These are phyloP conservation scores for Beta lomatogona DNA, from an alignment of 179 eudicot species.

Conservation along the genomic window DNA sequence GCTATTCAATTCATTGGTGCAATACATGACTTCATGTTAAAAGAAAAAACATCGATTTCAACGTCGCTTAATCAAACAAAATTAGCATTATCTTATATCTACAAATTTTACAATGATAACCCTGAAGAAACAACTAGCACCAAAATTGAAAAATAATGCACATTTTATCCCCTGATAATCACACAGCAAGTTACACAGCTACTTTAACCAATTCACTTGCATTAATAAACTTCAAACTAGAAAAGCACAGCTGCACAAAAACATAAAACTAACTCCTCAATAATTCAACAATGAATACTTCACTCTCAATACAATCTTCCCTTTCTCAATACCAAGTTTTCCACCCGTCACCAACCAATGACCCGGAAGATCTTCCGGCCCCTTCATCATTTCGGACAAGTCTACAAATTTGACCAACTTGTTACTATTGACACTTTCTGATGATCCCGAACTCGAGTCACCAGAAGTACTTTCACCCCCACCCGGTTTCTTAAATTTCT, in stretches of 20 bases:
- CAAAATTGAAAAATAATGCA: conserved; percentile 30
- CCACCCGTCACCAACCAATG: conserved; percentile 93
- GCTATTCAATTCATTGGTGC: no score
- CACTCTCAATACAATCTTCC: conserved; percentile 74
- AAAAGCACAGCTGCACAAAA: conserved; percentile 28
- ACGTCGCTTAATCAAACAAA: conserved; percentile 10
- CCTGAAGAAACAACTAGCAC: conserved; percentile 21
- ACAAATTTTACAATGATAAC: conserved; percentile 31
- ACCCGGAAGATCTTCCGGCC: conserved; percentile 76
- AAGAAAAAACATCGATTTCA: not conserved
- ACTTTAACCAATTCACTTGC: conserved; percentile 7
- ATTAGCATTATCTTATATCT: conserved; percentile 22
- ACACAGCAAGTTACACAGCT: conserved; percentile 16
- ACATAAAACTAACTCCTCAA: conserved; percentile 31
- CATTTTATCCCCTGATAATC: conserved; percentile 14
- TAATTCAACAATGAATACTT: conserved; percentile 85
- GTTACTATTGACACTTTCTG: conserved; percentile 39
- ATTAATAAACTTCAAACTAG: conserved; percentile 14
- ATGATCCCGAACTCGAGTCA: conserved; percentile 49
- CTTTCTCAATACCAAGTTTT: conserved; percentile 85
- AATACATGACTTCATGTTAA: no score
- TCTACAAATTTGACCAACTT: conserved; percentile 75
- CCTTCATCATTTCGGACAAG: conserved; percentile 74
- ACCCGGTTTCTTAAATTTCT: conserved; percentile 32
- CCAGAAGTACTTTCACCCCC: conserved; percentile 32